These are phyloP conservation scores for Crithidia brevicula DNA, from an alignment of 208 protist genomes.

Conservation along the genomic window DNA sequence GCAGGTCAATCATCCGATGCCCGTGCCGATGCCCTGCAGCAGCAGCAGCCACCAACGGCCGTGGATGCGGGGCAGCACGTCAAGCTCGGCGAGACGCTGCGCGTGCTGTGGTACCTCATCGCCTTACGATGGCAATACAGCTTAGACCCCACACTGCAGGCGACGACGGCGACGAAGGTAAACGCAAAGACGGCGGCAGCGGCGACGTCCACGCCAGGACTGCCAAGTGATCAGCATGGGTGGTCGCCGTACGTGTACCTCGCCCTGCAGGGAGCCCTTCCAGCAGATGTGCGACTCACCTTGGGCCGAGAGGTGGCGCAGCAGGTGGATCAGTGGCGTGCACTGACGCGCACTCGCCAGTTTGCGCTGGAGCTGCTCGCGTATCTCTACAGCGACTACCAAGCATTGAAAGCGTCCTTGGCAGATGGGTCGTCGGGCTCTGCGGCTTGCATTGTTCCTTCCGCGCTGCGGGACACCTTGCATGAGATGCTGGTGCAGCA, in stretches of 20 bases:
- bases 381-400: conserved; percentile 52
- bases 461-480: conserved; percentile 39
- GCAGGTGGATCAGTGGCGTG: conserved; percentile 51
- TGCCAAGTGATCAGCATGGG: conserved; percentile 27
- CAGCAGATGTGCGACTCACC: conserved; percentile 37
- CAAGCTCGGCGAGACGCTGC: conserved; percentile 28
- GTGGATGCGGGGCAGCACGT: conserved; percentile 2
- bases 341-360: conserved; percentile 42
- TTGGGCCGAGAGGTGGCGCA: conserved; percentile 36
- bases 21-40: no score
- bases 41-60: no score
- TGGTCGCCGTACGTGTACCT: conserved; percentile 65
- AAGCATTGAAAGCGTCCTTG: not conserved
- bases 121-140: conserved; percentile 40
- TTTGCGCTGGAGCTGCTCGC: conserved; percentile 64
- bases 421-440: not conserved
- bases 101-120: conserved; percentile 55
- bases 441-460: conserved; percentile 33
- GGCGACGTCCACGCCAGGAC: not conserved
- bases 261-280: conserved; percentile 43
- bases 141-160: conserved; percentile 10
- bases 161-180: not conserved
- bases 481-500: conserved; percentile 41
- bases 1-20: no score
- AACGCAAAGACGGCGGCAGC: not conserved